These are phyloP conservation scores for Pseudocercospora cruenta DNA, from an alignment of 2,329 filamentous ascomycete species.

Conservation along the genomic window DNA sequence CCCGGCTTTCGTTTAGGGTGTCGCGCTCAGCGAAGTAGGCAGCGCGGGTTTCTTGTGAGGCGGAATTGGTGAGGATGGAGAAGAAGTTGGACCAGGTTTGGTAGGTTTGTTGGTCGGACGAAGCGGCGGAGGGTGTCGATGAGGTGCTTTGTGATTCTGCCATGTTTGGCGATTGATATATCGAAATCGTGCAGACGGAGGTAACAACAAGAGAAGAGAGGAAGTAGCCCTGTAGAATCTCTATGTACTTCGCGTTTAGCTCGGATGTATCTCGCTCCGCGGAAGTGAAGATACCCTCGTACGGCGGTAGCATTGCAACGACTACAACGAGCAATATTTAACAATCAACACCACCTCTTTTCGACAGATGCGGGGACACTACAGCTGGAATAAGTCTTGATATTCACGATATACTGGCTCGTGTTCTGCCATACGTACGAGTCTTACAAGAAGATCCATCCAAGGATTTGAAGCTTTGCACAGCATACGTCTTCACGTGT, in stretches of 20 bases:
- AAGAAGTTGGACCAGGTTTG: conserved; percentile 82
- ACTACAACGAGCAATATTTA: too few species aligned
- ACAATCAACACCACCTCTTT: too few species aligned
- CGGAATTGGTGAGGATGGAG: conserved; percentile 73
- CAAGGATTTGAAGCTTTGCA: too few species aligned
- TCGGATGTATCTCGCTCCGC: conserved; percentile 8
- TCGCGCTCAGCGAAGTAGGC: conserved; percentile 80
- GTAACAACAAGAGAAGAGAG: too few species aligned
- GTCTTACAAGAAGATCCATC: too few species aligned
- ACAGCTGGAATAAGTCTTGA: too few species aligned
- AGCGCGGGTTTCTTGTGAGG: conserved; percentile 69
- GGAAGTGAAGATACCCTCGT: not conserved
- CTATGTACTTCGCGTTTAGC: not conserved
- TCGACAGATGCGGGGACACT: too few species aligned
- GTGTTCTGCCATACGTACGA: too few species aligned
- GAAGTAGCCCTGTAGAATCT: not conserved
- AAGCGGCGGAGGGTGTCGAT: conserved; percentile 9
- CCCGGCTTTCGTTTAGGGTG: conserved; percentile 71
- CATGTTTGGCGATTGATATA: conserved; percentile 13
- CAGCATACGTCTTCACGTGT: too few species aligned
- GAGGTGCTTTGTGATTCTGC: conserved; percentile 12
- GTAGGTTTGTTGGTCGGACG: conserved; percentile 41
- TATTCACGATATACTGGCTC: too few species aligned
- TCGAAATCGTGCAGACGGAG: not conserved
- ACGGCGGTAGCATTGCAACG: too few species aligned